Conservation (phyloP, 345 rosid species). For the Punica granatum region DNA sequence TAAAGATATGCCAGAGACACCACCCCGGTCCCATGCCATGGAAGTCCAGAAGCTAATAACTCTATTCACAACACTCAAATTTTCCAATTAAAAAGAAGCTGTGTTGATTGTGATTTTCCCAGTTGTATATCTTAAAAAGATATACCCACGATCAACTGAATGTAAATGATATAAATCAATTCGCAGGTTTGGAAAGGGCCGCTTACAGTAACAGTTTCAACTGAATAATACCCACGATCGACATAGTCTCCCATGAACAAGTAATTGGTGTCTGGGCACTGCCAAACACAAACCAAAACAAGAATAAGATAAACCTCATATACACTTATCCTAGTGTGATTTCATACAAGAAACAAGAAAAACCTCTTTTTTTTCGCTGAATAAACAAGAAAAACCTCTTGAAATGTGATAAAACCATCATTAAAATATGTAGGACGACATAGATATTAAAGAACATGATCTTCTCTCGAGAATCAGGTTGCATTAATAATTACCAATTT, state of each 20-base stretch:
- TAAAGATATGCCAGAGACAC: background rate
- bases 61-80: background rate
- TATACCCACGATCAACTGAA: too few relatives aligned
- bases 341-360: background rate
- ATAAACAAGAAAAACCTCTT: background rate
- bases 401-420: background rate
- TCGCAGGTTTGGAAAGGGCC: background rate
- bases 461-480: background rate
- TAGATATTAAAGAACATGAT: background rate
- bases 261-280: slow-evolving; percentile 98
- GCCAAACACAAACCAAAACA: background rate
- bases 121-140: too few relatives aligned
- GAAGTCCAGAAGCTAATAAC: background rate
- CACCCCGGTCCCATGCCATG: background rate
- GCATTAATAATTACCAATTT: background rate
- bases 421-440: background rate
- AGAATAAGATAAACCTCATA: background rate
- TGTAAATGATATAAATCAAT: too few relatives aligned
- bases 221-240: slow-evolving; percentile 94
- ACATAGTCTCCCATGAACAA: slow-evolving; percentile 98
- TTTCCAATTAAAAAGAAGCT: background rate
- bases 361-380: background rate
- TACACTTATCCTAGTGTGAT: background rate
- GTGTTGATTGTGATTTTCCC: background rate
- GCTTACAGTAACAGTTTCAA: slow-evolving; percentile 91